Evolutionary conservation across 2,329 filamentous ascomycete genomes (phyloP), one percentile per base, ranked within the genome.

Genomic region (Endothia cerciana): DNA sequence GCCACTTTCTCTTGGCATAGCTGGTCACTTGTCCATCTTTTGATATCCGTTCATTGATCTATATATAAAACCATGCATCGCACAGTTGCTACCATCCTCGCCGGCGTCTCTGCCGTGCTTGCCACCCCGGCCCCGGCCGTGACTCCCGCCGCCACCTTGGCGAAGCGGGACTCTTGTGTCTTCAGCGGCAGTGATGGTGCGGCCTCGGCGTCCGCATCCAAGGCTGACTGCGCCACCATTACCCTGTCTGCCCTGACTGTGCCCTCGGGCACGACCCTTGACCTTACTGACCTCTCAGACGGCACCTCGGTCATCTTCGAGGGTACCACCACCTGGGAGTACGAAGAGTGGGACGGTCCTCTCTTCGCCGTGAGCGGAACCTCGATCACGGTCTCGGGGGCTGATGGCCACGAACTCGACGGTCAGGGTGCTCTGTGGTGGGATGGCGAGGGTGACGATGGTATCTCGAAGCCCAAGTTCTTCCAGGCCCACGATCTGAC

Each of bases 291-390:
- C 25, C 78, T 88, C 47, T 79, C 79, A 1, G 72, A 75, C 22
- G 83, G 82, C 68, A 87, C 85, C 17, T 80, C 75, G 64, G 81
- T 90, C 68, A 85, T 84, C 70, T 91, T 91, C 76, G 75, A 85
- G 65, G 89, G 89, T 53, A 85, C 80, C 17, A 91, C 89, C n/a
- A 87, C 84, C 63, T 91, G 89, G 72, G 88, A 81, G 25, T 90
- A 89, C 77, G 79, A 85, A 69, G 84, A 89, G 71, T 91, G 88
- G 89, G 74, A 75, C 1, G 89, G 89, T 0, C 89, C 89, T 55
- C 79, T 91, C 17, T 81, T 91, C 71, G 82, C 82, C 36, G 79
- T 91, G 68, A 84, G 83, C 1, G 89, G 89, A 49, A 84, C 76
- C 43, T 78, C 80, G 68, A 81, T 89, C 70, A 81, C 80, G 36